Conservation (phyloP, 495 filamentous ascomycete genomes). For the Neurospora tetraspora region DNA sequence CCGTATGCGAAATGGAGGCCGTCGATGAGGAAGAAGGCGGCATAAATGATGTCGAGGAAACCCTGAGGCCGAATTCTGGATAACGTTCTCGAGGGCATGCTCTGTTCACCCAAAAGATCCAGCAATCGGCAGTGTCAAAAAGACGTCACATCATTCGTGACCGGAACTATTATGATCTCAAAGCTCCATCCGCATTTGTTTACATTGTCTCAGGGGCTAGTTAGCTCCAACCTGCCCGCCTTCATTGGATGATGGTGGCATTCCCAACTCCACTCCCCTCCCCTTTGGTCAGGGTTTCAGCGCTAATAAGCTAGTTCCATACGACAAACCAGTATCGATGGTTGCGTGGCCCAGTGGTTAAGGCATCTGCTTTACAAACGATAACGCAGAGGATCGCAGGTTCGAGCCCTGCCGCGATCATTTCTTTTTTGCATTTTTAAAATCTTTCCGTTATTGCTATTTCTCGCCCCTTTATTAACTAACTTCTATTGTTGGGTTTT, state of each 20-base stretch:
- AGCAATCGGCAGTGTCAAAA: too few relatives aligned
- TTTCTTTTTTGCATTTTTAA: slow-evolving; percentile 4
- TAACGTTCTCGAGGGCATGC: not conserved
- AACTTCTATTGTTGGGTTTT: too few relatives aligned
- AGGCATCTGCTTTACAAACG: slow-evolving; percentile 31
- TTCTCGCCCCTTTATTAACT: not conserved
- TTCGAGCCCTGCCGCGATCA: slow-evolving; percentile 42
- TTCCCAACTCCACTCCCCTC: not conserved
- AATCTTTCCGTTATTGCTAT: not conserved
- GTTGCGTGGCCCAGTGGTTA: slow-evolving; percentile 33
- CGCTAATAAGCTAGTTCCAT: not conserved
- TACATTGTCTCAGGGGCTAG: not conserved
- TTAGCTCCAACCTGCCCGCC: not conserved
- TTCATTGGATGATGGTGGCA: not conserved
- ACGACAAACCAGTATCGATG: not conserved
- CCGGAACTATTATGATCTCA: not conserved
- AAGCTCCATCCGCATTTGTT: not conserved
- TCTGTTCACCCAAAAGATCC: too few relatives aligned
- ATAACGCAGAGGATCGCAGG: slow-evolving; percentile 36
- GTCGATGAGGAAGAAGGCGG: not conserved
- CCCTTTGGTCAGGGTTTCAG: too few relatives aligned
- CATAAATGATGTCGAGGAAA: not conserved
- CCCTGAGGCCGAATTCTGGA: not conserved
- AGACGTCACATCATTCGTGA: too few relatives aligned
- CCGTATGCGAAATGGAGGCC: slow-evolving; percentile 50